phyloP scores from a whole-genome alignment of 306 rosid genomes.

The Luffa aegyptiaca region DNA sequence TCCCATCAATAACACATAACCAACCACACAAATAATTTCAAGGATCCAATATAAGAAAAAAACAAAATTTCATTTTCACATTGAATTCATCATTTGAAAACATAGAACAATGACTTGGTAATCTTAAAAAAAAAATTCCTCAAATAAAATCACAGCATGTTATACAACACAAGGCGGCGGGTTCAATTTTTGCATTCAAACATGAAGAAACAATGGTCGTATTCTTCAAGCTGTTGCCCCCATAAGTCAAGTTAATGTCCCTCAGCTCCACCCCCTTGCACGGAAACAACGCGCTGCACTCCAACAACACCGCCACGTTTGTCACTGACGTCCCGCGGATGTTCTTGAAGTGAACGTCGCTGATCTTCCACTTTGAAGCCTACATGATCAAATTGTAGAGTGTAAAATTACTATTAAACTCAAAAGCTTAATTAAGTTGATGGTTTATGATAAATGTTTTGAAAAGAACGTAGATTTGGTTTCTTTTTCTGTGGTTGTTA shows the following conservation, averaged over 20 bases:
- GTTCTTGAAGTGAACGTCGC: slow-evolving; percentile 44
- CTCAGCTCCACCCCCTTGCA: slow-evolving; percentile 34
- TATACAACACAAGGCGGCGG: slow-evolving; percentile 29
- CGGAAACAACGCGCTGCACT: slow-evolving; percentile 38
- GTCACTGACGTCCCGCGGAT: slow-evolving; percentile 39
- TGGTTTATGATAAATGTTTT: no score
- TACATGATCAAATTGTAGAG: background rate
- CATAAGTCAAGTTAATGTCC: slow-evolving; percentile 27
- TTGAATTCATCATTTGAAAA: background rate
- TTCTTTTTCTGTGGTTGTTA: background rate
- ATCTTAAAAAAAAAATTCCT: no score
- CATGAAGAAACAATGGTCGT: slow-evolving; percentile 22
- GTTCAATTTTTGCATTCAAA: slow-evolving; percentile 29
- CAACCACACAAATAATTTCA: no score
- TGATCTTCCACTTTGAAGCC: slow-evolving; percentile 47
- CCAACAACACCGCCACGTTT: slow-evolving; percentile 32
- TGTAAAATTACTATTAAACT: background rate
- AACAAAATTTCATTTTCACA: no score
- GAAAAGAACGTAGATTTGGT: background rate
- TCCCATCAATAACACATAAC: no score
- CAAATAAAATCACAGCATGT: background rate
- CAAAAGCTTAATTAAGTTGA: background rate
- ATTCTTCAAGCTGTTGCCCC: background rate
- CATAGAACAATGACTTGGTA: background rate
- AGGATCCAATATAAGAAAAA: no score